Percentiles rank a stretch among this genome's conserved stretches.
These are phyloP conservation scores for Rhodotorula sp. DNA, from an alignment of 1,284 basidiomycete species.

Conservation along the genomic window DNA sequence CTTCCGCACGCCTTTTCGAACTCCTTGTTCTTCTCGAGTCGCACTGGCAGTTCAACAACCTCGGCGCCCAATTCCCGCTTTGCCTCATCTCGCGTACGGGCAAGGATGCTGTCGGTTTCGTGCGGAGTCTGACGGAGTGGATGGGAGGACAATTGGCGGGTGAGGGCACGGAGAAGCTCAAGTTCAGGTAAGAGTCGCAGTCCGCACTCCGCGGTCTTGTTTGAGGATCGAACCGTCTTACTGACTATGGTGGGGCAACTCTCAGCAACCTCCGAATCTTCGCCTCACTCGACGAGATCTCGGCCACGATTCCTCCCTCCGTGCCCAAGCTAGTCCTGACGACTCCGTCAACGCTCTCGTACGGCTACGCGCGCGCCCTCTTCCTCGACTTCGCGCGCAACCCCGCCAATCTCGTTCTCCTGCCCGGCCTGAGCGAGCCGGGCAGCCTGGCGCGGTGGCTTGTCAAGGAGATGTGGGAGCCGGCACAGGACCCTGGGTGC, in stretches of 20 bases:
- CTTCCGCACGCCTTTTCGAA: constrained; percentile 89
- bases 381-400: constrained; percentile 66
- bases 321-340: constrained; percentile 90
- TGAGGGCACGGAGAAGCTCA: constrained; percentile 50
- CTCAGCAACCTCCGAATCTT: constrained; percentile 85
- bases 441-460: constrained; percentile 75
- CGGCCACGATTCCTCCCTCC: constrained; percentile 72
- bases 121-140: constrained; percentile 98
- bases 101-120: constrained; percentile 90
- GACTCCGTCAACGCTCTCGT: constrained; percentile 85
- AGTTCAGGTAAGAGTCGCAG: constrained; percentile 50
- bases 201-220: constrained; percentile 48
- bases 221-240: not conserved
- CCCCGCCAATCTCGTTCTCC: constrained; percentile 78
- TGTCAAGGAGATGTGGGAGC: constrained; percentile 79
- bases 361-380: constrained; percentile 83
- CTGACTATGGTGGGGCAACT: no score
- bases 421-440: constrained; percentile 72
- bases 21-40: constrained; percentile 93
- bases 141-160: constrained; percentile 60
- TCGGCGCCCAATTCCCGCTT: constrained; percentile 66
- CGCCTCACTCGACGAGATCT: constrained; percentile 72
- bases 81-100: constrained; percentile 89
- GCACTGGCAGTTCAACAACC: constrained; percentile 83
- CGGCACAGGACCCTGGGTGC: constrained; percentile 69